Conservation (phyloP, 1,139 yeast species). For the Sugiyamaella japonica region DNA sequence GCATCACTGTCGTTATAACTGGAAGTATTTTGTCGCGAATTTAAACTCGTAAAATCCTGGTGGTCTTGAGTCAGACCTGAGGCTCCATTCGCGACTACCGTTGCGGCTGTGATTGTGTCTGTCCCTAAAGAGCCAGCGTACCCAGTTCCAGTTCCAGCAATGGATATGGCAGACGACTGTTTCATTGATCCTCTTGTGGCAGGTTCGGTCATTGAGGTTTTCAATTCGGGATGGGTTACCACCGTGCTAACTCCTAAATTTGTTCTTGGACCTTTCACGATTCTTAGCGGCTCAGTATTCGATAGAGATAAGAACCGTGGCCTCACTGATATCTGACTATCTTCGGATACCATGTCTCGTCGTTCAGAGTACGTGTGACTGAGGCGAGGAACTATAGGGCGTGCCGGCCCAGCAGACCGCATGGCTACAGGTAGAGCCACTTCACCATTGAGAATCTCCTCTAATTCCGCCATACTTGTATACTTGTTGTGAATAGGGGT, state of each 20-base stretch:
- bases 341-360: background rate
- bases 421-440: background rate
- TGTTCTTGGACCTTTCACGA: background rate
- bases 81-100: background rate
- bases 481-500: slow-evolving; percentile 15
- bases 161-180: no score
- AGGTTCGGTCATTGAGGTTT: slow-evolving; percentile 2
- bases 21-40: background rate
- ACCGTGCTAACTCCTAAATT: background rate
- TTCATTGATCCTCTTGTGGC: background rate
- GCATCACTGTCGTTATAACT: background rate
- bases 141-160: background rate
- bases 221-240: background rate
- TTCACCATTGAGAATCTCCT: slow-evolving; percentile 11
- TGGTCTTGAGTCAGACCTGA: slow-evolving; percentile 3
- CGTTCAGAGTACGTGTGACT: background rate
- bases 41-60: background rate
- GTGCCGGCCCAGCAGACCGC: slow-evolving; percentile 1
- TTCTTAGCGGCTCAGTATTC: slow-evolving; percentile 3
- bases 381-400: background rate
- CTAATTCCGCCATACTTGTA: slow-evolving; percentile 9
- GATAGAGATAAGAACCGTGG: background rate
- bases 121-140: background rate
- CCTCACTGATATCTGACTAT: slow-evolving; percentile 4
- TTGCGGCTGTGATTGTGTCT: background rate